A percentile compares a stretch with the other conserved stretches of the same genome.
These are phyloP conservation scores for Phaeotremella fagi DNA, from an alignment of 768 basidiomycete species.

Conservation along the genomic window DNA sequence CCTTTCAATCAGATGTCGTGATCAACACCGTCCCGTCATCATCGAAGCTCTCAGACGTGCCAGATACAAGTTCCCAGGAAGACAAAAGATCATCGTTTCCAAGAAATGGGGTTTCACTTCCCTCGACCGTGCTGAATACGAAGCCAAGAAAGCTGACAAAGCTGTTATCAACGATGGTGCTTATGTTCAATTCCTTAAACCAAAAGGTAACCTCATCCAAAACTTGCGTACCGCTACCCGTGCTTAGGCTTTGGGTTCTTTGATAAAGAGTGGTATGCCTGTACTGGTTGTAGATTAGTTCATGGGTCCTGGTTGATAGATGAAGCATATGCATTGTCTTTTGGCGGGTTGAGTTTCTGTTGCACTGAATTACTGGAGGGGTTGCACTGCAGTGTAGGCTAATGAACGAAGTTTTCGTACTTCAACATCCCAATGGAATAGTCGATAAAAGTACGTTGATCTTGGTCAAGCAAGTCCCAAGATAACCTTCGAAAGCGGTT, in stretches of 20 bases:
- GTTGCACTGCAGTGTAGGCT: too few species aligned
- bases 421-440: too few species aligned
- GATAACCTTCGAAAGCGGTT: too few species aligned
- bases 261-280: neutral
- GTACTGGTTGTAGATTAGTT: neutral
- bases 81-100: conserved; percentile 48
- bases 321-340: neutral
- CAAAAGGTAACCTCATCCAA: conserved; percentile 75
- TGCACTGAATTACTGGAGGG: too few species aligned
- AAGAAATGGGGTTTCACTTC: conserved; percentile 99
- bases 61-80: conserved; percentile 70
- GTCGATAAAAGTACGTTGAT: too few species aligned
- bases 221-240: conserved; percentile 68
- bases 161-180: conserved; percentile 89
- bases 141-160: conserved; percentile 83
- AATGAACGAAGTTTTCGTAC: too few species aligned
- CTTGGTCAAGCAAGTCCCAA: too few species aligned
- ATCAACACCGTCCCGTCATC: conserved; percentile 76
- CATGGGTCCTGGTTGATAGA: neutral
- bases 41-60: conserved; percentile 96
- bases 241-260: conserved; percentile 33
- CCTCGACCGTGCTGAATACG: conserved; percentile 82
- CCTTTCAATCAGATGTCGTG: conserved; percentile 85
- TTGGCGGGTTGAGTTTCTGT: too few species aligned
- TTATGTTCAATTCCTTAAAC: conserved; percentile 81